Base-by-base conservation (phyloP, 441 rosid genomes). In the Mallotus repandus region DNA sequence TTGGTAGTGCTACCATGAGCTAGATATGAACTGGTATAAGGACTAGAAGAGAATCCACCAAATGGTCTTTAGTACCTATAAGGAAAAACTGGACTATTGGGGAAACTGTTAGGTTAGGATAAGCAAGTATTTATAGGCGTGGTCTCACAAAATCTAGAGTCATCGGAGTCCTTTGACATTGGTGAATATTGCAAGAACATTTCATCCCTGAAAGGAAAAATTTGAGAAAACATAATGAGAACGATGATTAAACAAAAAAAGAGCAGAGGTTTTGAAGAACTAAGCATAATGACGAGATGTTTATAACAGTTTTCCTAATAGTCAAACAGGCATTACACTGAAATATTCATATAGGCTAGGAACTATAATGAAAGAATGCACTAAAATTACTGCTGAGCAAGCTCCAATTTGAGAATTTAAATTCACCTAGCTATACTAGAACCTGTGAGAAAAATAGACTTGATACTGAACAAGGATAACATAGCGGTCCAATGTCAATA, bases 111-210 rank as follows among this genome's bases (percentile, higher is more conserved):
- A 16, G 92, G 78, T 69, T 87, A 96, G 13, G 89, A 84, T 9
- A 87, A 85, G 84, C 84, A 81, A 68, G 82, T 79, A 76, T 80
- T 87, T 60, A 77, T 16, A 7, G 85, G 78, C 2, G 10, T 7
- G 35, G 85, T 80, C 74, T 95, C 97, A 13, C 85, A 84, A 77
- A 83, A 89, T 73, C 97, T 87, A 0, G 81, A 81, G 73, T 93
- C 97, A 19, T 93, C 97, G 0, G 88, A 91, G 78, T 96, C 98
- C 77, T 96, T 97, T 25, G 94, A 96, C 97, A 91, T 91, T n/a
- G 97, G 99, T 59, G 98, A 96, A 81, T 93, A 91, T 72, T 96
- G 97, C 78, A 89, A 73, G 15, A 93, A 67, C 83, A 91, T 69
- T 61, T 93, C 99, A 81, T 96, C 98, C 89, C 97, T 96, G 81